Conservation (phyloP, 1,139 yeast genomes). For the Tardiomyces depauwii region DNA sequence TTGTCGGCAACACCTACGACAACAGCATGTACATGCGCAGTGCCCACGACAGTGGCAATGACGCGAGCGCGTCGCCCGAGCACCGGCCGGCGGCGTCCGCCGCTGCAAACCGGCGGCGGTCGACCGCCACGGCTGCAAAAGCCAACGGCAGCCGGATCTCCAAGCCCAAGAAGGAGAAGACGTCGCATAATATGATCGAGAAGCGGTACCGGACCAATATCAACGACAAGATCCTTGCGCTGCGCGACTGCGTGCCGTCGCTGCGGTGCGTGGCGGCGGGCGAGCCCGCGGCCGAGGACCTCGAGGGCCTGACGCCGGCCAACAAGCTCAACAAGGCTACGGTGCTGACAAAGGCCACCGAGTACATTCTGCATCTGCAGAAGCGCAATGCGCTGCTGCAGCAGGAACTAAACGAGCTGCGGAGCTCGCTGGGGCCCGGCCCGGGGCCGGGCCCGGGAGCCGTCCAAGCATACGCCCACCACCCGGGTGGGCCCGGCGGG, state of each 20-base stretch:
- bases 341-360: constrained; percentile 80
- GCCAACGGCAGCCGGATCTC: constrained; percentile 15
- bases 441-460: constrained; percentile 4
- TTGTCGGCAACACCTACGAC: neutral
- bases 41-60: neutral
- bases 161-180: constrained; percentile 37
- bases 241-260: constrained; percentile 67
- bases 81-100: neutral
- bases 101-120: neutral
- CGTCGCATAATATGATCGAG: constrained; percentile 74
- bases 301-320: constrained; percentile 87
- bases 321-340: constrained; percentile 80
- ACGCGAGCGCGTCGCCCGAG: neutral
- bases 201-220: constrained; percentile 69
- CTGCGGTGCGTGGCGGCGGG: constrained; percentile 26
- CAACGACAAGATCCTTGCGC: constrained; percentile 58
- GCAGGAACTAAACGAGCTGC: constrained; percentile 42
- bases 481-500: neutral
- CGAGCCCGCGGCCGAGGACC: constrained; percentile 31
- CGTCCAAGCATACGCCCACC: neutral
- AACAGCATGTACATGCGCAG: neutral
- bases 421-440: constrained; percentile 2
- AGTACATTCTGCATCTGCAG: constrained; percentile 78
- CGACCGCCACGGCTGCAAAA: neutral
- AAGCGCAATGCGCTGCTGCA: constrained; percentile 46